Evolutionary conservation across 768 basidiomycete species (phyloP).

Genomic region (Psilocybe azurescens): DNA sequence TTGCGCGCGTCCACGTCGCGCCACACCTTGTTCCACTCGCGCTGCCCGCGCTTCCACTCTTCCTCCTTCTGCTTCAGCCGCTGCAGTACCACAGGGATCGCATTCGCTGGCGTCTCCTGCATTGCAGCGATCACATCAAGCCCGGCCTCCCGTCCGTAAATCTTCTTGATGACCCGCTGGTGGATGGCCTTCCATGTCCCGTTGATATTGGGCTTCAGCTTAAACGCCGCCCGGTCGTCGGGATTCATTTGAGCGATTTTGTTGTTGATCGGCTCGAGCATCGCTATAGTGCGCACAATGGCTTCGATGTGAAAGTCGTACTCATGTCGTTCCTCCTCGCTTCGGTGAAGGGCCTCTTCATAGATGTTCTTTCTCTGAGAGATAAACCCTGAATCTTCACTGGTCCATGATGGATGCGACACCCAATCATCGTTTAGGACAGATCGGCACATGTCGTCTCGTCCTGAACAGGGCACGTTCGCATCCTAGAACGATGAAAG

Average conservation of each 20-base stretch:
- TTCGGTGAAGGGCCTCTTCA: constrained; percentile 95
- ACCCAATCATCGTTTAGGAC: constrained; percentile 99
- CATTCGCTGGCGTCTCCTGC: constrained; percentile 89
- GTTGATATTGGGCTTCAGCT: constrained; percentile 87
- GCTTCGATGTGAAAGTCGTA: constrained; percentile 99
- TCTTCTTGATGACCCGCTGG: constrained; percentile 94
- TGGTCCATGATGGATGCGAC: constrained; percentile 94
- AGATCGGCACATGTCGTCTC: constrained; percentile 95
- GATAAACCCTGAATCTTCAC: constrained; percentile 91
- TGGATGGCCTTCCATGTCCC: constrained; percentile 91
- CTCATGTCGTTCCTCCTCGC: constrained; percentile 97
- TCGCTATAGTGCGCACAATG: constrained; percentile 85
- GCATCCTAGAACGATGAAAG: constrained; percentile 63
- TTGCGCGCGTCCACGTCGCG: constrained; percentile 94
- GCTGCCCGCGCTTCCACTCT: constrained; percentile 96
- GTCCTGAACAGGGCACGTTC: constrained; percentile 88
- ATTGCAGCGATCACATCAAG: constrained; percentile 83
- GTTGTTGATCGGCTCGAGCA: constrained; percentile 90
- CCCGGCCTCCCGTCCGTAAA: constrained; percentile 89
- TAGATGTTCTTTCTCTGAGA: constrained; percentile 94
- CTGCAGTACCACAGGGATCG: constrained; percentile 88
- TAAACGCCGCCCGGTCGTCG: constrained; percentile 83
- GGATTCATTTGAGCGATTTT: constrained; percentile 80
- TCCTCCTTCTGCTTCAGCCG: constrained; percentile 96
- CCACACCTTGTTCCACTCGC: constrained; percentile 99